phyloP scores from a whole-genome alignment of 306 rosid genomes.

The Ziziphus jujuba region DNA sequence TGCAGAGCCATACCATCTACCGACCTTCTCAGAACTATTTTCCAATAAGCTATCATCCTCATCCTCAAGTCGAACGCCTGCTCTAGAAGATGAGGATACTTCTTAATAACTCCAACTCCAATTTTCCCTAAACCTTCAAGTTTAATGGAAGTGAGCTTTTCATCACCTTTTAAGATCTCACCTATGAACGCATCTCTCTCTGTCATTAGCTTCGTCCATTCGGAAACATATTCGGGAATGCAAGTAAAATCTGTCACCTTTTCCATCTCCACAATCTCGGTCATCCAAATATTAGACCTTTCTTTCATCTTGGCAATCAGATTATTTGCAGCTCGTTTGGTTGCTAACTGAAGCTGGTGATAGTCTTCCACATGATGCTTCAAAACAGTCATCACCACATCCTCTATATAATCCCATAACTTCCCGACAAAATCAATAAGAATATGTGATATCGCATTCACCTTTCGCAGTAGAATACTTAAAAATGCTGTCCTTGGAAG shows the following conservation, averaged over 20 bases:
- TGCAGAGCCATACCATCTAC: conserved; percentile 46
- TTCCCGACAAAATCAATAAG: conserved; percentile 38
- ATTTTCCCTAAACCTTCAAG: conserved; percentile 42
- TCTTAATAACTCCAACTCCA: conserved; percentile 30
- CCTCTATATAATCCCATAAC: conserved; percentile 45
- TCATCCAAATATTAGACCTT: conserved; percentile 9
- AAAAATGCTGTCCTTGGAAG: conserved; percentile 41
- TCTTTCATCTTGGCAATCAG: conserved; percentile 34
- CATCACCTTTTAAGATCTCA: neutral
- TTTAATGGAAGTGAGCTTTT: neutral
- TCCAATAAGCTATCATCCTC: conserved; percentile 57
- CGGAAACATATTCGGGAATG: conserved; percentile 9
- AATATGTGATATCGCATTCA: conserved; percentile 22
- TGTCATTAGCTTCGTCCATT: conserved; percentile 17
- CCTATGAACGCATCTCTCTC: neutral
- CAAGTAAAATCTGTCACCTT: conserved; percentile 18
- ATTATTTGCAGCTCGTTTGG: conserved; percentile 17
- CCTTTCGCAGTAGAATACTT: conserved; percentile 28
- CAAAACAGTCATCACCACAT: conserved; percentile 22
- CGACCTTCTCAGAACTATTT: conserved; percentile 38
- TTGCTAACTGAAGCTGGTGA: conserved; percentile 38
- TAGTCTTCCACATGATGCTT: conserved; percentile 33
- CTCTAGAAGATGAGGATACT: neutral
- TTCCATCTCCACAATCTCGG: conserved; percentile 23
- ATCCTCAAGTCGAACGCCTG: conserved; percentile 54